These are phyloP conservation scores for Fusarium sp. DNA, from an alignment of 2,329 filamentous ascomycete genomes.

Conservation along the genomic window DNA sequence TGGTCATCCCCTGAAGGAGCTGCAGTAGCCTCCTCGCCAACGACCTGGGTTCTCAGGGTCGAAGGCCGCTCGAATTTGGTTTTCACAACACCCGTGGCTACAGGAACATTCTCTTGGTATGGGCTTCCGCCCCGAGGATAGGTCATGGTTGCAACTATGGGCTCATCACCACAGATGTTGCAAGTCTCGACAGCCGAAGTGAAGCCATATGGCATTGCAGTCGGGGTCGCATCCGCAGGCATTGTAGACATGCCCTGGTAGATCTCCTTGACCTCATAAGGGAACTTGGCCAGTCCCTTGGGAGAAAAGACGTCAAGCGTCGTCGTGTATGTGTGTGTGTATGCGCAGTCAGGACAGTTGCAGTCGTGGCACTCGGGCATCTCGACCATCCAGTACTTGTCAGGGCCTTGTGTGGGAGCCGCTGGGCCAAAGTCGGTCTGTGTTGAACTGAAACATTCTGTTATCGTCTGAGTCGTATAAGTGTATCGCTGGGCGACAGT, in stretches of 20 bases:
- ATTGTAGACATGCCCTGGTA: conserved; percentile 43
- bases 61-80: conserved; percentile 20
- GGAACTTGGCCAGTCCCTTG: conserved; percentile 27
- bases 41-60: conserved; percentile 27
- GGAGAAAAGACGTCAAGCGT: conserved; percentile 41
- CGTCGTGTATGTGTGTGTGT: conserved; percentile 41
- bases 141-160: conserved; percentile 41
- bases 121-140: conserved; percentile 41
- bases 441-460: conserved; percentile 41
- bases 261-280: conserved; percentile 42
- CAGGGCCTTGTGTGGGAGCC: conserved; percentile 36
- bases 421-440: conserved; percentile 39
- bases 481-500: conserved; percentile 39
- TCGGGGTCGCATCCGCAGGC: conserved; percentile 31
- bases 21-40: conserved; percentile 12
- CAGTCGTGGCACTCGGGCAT: conserved; percentile 43
- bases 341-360: conserved; percentile 35
- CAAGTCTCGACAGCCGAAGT: conserved; percentile 34
- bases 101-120: conserved; percentile 27
- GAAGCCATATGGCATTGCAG: conserved; percentile 39
- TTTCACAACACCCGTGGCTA: conserved; percentile 11
- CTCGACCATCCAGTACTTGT: conserved; percentile 38
- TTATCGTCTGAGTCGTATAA: conserved; percentile 41
- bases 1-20: conserved; percentile 10
- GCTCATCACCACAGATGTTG: conserved; percentile 35